A percentile compares a stretch with the other conserved stretches of the same genome.
Evolutionary conservation across 805 yeast genomes (phyloP).

Genomic region (Yarrowia phangngaensis): DNA sequence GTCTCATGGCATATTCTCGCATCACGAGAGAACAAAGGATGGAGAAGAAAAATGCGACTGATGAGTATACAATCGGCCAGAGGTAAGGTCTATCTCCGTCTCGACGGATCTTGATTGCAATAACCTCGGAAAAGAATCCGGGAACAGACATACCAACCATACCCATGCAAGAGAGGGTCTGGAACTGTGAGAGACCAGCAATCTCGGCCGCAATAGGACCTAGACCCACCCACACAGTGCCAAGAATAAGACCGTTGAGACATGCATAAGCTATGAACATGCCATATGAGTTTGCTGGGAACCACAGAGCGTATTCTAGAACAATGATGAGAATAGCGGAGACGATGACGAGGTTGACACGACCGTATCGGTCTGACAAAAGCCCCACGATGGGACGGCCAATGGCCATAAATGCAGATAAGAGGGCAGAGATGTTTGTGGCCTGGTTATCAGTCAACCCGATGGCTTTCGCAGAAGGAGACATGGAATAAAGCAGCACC

Average conservation of each 20-base stretch:
- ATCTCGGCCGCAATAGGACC: conserved; percentile 22
- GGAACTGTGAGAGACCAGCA: conserved; percentile 5
- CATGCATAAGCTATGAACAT: conserved; percentile 35
- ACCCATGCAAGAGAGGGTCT: conserved; percentile 19
- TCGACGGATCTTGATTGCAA: conserved; percentile 20
- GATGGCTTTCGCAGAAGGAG: conserved; percentile 33
- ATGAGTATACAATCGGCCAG: conserved; percentile 26
- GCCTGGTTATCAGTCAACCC: conserved; percentile 32
- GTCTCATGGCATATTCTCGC: conserved; percentile 16
- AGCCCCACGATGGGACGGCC: conserved; percentile 51
- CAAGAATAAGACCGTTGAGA: conserved; percentile 41
- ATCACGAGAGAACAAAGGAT: conserved; percentile 4
- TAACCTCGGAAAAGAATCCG: conserved; percentile 24
- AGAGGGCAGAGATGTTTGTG: conserved; percentile 35
- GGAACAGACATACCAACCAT: conserved; percentile 19
- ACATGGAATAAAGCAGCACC: conserved; percentile 35
- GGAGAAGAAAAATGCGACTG: conserved; percentile 19
- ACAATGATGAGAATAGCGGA: conserved; percentile 37
- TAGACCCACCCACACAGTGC: conserved; percentile 29
- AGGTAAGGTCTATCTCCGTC: conserved; percentile 22
- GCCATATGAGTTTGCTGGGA: conserved; percentile 29
- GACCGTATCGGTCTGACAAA: conserved; percentile 49
- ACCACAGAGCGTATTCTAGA: conserved; percentile 32
- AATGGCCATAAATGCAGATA: conserved; percentile 41
- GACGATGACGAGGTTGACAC: conserved; percentile 42